Conservation (phyloP, 2,329 filamentous ascomycete genomes). For the Fusarium sambucinum region DNA sequence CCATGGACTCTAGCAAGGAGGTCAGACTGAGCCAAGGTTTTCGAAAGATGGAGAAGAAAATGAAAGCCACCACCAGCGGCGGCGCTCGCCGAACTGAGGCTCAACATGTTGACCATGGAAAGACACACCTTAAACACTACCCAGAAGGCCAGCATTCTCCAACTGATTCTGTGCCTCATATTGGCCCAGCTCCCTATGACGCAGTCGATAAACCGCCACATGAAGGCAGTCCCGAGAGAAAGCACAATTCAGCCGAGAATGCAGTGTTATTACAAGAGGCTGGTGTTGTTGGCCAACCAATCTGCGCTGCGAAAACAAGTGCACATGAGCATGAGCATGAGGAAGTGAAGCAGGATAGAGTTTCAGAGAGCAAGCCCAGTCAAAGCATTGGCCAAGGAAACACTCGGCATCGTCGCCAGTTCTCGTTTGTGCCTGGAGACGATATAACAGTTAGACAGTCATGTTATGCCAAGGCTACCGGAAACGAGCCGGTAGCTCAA, state of each 20-base stretch:
- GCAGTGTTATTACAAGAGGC: constrained; percentile 3
- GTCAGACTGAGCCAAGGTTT: constrained; percentile 53
- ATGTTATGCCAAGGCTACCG: background rate
- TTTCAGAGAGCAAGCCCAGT: constrained; percentile 1
- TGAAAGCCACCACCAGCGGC: constrained; percentile 3
- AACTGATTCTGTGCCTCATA: background rate
- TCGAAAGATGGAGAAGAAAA: constrained; percentile 22
- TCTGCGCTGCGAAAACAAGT: constrained; percentile 1
- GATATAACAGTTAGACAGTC: constrained; percentile 31
- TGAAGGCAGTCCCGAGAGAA: constrained; percentile 13
- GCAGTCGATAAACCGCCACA: constrained; percentile 8
- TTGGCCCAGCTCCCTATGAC: constrained; percentile 7
- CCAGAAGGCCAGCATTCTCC: constrained; percentile 9
- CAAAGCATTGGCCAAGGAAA: background rate
- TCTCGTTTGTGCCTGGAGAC: constrained; percentile 49
- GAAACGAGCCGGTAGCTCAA: background rate
- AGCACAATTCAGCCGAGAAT: constrained; percentile 11
- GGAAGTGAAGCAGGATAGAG: background rate
- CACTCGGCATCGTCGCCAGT: constrained; percentile 42
- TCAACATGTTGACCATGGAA: constrained; percentile 1
- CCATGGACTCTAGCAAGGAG: constrained; percentile 37
- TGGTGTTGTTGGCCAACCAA: background rate
- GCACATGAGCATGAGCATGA: constrained; percentile 4
- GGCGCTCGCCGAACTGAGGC: constrained; percentile 14
- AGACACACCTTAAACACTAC: constrained; percentile 11